A percentile compares a stretch with the other conserved stretches of the same genome.
Evolutionary conservation across 495 filamentous ascomycete genomes (phyloP).

Genomic region (Diplogelasinospora grovesii): DNA sequence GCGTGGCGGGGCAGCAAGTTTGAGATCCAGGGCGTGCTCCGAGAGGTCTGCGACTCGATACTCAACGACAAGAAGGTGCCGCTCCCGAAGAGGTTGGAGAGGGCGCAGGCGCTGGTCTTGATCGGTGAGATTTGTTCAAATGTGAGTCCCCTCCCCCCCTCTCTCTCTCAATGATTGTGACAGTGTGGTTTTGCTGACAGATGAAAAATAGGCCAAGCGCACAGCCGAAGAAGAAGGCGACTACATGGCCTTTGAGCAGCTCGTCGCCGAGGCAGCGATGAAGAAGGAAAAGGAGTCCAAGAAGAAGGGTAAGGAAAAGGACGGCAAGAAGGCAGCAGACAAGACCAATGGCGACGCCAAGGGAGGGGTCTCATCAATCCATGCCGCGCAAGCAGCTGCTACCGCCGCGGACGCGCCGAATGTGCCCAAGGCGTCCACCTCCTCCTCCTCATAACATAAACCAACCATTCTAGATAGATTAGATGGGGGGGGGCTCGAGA

Average conservation of each 20-base stretch:
- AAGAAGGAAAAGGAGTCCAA: conserved; percentile 82
- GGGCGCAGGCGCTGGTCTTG: conserved; percentile 81
- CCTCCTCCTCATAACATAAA: no score
- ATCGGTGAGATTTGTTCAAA: conserved; percentile 82
- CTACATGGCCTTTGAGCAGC: conserved; percentile 97
- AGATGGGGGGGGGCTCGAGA: not conserved
- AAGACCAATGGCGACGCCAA: conserved; percentile 16
- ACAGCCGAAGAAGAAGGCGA: conserved; percentile 96
- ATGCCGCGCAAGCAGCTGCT: conserved; percentile 20
- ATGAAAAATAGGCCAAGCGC: conserved; percentile 61
- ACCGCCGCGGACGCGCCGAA: conserved; percentile 40
- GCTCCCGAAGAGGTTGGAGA: conserved; percentile 77
- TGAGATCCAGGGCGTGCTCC: conserved; percentile 92
- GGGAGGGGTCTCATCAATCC: conserved; percentile 4
- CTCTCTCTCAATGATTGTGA: conserved; percentile 7
- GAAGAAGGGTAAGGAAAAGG: conserved; percentile 70
- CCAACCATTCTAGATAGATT: no score
- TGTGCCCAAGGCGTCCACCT: conserved; percentile 25
- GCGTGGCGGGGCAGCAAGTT: conserved; percentile 97
- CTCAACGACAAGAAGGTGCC: conserved; percentile 74
- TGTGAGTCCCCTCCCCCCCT: conserved; percentile 44
- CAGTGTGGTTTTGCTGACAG: not conserved
- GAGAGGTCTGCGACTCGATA: conserved; percentile 71
- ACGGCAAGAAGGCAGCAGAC: conserved; percentile 42
- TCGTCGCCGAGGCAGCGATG: conserved; percentile 90